Evolutionary conservation across 768 basidiomycete genomes (phyloP).

Genomic region (Pleurotus pulmonarius): DNA sequence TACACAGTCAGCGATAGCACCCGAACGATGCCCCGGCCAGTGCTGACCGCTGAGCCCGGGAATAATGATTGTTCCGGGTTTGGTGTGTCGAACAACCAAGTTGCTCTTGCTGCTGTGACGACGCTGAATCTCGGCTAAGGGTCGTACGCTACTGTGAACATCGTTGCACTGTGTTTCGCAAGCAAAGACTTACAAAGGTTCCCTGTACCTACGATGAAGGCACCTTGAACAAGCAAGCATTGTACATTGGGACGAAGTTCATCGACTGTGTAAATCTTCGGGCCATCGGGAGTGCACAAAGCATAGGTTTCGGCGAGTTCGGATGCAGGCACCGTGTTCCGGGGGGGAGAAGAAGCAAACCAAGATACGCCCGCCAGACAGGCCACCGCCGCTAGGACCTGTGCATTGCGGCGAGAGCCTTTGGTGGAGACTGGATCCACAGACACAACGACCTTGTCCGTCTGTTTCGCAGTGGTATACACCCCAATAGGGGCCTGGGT

Average conservation of each 20-base stretch:
- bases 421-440: neutral
- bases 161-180: constrained; percentile 1
- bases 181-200: constrained; percentile 43
- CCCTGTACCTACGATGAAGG: constrained; percentile 50
- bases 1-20: too few relatives aligned
- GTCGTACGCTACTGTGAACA: neutral
- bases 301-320: constrained; percentile 37
- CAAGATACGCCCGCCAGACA: constrained; percentile 12
- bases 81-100: constrained; percentile 44
- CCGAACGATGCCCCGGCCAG: neutral
- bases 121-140: constrained; percentile 36
- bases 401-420: neutral
- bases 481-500: neutral
- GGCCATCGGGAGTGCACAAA: constrained; percentile 53
- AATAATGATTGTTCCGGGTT: constrained; percentile 56
- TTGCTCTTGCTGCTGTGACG: constrained; percentile 29
- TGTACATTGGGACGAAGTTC: constrained; percentile 44
- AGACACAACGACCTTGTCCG: neutral
- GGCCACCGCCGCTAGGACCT: neutral
- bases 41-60: constrained; percentile 70
- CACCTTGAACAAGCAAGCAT: constrained; percentile 57
- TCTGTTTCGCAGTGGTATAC: neutral
- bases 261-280: constrained; percentile 69
- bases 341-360: constrained; percentile 2
- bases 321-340: neutral